Percentiles rank a stretch among this genome's conserved stretches.
Conservation (phyloP, 164 flowering plant genomes). For the Berberis thunbergii region DNA sequence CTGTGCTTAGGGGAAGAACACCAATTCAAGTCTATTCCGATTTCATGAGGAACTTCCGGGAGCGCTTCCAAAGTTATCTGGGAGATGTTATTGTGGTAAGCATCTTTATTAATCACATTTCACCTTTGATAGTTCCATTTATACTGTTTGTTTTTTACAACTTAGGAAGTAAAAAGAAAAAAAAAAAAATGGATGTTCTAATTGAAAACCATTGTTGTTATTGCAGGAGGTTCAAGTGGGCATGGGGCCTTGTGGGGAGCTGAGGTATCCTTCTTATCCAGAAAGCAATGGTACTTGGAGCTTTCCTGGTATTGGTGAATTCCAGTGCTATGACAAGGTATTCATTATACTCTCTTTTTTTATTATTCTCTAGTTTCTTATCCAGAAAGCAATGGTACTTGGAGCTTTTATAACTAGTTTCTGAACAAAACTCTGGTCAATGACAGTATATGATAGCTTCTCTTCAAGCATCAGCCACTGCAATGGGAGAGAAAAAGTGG, state of each 20-base stretch:
- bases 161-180: too few species aligned
- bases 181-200: background rate
- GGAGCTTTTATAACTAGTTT: slow-evolving; percentile 37
- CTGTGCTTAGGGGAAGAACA: slow-evolving; percentile 80
- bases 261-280: slow-evolving; percentile 94
- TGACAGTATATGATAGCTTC: slow-evolving; percentile 89
- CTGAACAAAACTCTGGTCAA: slow-evolving; percentile 1
- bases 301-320: slow-evolving; percentile 92
- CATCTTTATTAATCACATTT: background rate
- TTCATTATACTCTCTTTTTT: too few species aligned
- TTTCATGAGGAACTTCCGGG: slow-evolving; percentile 81
- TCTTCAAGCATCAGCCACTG: slow-evolving; percentile 64
- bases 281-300: slow-evolving; percentile 94
- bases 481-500: slow-evolving; percentile 55
- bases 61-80: slow-evolving; percentile 54
- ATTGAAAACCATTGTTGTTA: background rate
- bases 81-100: slow-evolving; percentile 74
- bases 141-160: too few species aligned
- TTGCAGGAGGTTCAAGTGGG: slow-evolving; percentile 95
- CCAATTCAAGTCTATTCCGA: slow-evolving; percentile 86
- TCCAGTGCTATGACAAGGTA: slow-evolving; percentile 97
- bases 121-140: too few species aligned
- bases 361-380: slow-evolving; percentile 27
- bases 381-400: slow-evolving; percentile 93
- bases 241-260: slow-evolving; percentile 96